phyloP scores from a whole-genome alignment of 2,329 filamentous ascomycete genomes.

The Basipetospora sp. region DNA sequence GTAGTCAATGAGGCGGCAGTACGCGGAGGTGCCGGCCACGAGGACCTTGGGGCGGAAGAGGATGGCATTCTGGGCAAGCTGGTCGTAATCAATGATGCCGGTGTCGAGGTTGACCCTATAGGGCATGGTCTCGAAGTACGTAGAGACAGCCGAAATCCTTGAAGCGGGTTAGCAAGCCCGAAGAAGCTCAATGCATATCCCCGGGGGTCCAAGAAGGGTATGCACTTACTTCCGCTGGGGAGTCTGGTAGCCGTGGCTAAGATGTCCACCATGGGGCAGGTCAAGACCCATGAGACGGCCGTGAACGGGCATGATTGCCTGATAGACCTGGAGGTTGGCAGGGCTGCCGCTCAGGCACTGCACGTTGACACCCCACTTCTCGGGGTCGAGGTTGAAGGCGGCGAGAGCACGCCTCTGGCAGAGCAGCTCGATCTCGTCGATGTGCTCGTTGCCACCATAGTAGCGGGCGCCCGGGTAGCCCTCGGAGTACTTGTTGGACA shows the following conservation, averaged over 20 bases:
- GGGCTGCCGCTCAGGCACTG: slow-evolving; percentile 86
- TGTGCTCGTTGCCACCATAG: slow-evolving; percentile 98
- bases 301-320: slow-evolving; percentile 89
- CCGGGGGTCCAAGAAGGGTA: not conserved
- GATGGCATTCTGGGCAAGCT: slow-evolving; percentile 73
- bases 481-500: slow-evolving; percentile 99
- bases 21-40: slow-evolving; percentile 90
- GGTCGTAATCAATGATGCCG: slow-evolving; percentile 93
- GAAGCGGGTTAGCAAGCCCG: not conserved
- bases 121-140: slow-evolving; percentile 97
- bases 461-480: slow-evolving; percentile 96
- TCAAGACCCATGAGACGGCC: slow-evolving; percentile 95
- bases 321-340: slow-evolving; percentile 95
- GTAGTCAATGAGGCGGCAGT: slow-evolving; percentile 97
- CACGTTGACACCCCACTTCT: slow-evolving; percentile 97
- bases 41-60: slow-evolving; percentile 94
- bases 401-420: slow-evolving; percentile 89
- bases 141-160: slow-evolving; percentile 88
- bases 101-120: slow-evolving; percentile 83
- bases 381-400: slow-evolving; percentile 72
- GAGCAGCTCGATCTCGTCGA: slow-evolving; percentile 85
- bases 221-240: slow-evolving; percentile 64
- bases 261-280: slow-evolving; percentile 82
- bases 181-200: not conserved
- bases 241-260: slow-evolving; percentile 95